These are phyloP conservation scores for Pestalotiopsis sp. DNA, from an alignment of 2,329 filamentous ascomycete genomes.

Conservation along the genomic window DNA sequence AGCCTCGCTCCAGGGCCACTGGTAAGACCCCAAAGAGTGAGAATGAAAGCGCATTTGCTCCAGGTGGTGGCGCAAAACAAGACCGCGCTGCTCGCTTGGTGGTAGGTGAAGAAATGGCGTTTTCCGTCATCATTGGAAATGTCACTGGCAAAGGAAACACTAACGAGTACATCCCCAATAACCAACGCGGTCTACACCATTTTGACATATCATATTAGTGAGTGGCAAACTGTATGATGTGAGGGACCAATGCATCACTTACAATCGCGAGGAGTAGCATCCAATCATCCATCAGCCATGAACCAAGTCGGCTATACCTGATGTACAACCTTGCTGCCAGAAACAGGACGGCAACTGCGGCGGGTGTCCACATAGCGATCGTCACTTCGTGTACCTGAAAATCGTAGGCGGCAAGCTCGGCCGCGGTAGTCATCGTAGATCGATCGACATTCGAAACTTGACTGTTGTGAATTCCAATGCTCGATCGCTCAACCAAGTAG, in stretches of 20 bases:
- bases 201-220: background rate
- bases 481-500: background rate
- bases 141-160: constrained; percentile 1
- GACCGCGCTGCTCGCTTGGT: constrained; percentile 1
- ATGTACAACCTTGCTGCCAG: constrained; percentile 1
- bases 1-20: background rate
- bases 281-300: constrained; percentile 5
- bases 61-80: constrained; percentile 26
- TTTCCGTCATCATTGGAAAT: background rate
- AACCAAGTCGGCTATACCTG: background rate
- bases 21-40: constrained; percentile 28
- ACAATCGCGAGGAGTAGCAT: background rate
- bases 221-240: too few relatives aligned
- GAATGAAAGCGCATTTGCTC: constrained; percentile 36
- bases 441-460: background rate
- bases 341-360: background rate
- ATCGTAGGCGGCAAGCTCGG: constrained; percentile 1
- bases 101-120: constrained; percentile 7
- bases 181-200: background rate
- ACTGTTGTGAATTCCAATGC: background rate
- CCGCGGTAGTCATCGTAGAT: background rate
- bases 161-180: background rate
- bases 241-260: background rate
- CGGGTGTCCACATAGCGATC: background rate
- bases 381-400: background rate